Evolutionary conservation across 345 rosid genomes (phyloP).

Genomic region (Salix suchowensis): DNA sequence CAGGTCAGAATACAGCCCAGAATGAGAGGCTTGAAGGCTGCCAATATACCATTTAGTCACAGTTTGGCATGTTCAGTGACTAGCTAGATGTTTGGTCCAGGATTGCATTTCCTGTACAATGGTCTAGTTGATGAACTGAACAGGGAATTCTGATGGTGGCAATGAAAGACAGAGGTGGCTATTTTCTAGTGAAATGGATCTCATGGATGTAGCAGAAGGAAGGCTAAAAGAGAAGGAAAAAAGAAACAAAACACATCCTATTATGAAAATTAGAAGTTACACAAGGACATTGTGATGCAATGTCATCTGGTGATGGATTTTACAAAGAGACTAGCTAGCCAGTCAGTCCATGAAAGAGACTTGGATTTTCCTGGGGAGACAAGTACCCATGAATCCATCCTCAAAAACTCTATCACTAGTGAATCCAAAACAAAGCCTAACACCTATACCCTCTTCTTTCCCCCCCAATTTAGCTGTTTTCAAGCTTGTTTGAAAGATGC

Average conservation of each 20-base stretch:
- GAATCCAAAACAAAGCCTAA: constrained; percentile 45
- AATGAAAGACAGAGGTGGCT: not conserved
- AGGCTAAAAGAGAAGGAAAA: not conserved
- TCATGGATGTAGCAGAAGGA: not conserved
- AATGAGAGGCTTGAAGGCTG: no score
- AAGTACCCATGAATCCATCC: constrained; percentile 45
- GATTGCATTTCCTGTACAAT: not conserved
- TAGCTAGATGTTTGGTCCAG: not conserved
- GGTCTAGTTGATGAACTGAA: not conserved
- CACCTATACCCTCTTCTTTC: constrained; percentile 31
- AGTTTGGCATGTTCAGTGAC: not conserved
- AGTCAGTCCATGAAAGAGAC: constrained; percentile 33
- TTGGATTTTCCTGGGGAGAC: constrained; percentile 55
- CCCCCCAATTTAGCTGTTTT: constrained; percentile 37
- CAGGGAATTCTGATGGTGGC: not conserved
- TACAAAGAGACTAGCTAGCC: constrained; percentile 17
- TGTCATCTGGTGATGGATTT: constrained; percentile 22
- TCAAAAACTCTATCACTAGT: constrained; percentile 21
- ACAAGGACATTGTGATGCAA: constrained; percentile 23
- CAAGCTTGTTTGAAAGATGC: constrained; percentile 56
- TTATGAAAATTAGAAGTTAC: constrained; percentile 22
- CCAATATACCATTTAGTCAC: no score
- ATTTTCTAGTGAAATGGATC: not conserved
- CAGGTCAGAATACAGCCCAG: no score
- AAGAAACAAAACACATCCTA: constrained; percentile 23